Percentiles rank a stretch among this genome's conserved stretches.
These are phyloP conservation scores for Dryadomyces quercus-mongolicae DNA, from an alignment of 2,329 filamentous ascomycete genomes.

Conservation along the genomic window DNA sequence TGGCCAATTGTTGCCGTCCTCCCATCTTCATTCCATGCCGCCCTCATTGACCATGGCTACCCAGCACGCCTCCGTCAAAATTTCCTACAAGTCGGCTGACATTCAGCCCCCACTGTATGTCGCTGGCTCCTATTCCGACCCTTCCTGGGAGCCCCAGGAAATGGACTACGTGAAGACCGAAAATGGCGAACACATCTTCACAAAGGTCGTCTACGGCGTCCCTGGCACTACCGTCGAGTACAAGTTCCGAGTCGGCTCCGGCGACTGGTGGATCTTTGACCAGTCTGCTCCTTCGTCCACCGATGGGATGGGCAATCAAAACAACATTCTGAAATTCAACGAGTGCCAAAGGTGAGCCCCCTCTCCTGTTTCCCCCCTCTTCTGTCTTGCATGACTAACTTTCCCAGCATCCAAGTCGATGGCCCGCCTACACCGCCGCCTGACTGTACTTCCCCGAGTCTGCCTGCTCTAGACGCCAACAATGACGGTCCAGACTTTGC, in stretches of 20 bases:
- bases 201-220: slow-evolving; percentile 39
- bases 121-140: slow-evolving; percentile 55
- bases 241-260: slow-evolving; percentile 57
- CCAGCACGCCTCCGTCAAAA: slow-evolving; percentile 32
- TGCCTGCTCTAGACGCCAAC: not conserved
- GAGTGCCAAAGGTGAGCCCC: slow-evolving; percentile 7
- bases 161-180: slow-evolving; percentile 44
- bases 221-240: slow-evolving; percentile 55
- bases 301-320: slow-evolving; percentile 34
- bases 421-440: slow-evolving; percentile 11
- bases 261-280: slow-evolving; percentile 60
- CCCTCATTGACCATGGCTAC: slow-evolving; percentile 19
- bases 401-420: not conserved
- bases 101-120: slow-evolving; percentile 57
- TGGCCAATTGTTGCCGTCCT: not conserved
- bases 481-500: not conserved
- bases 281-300: slow-evolving; percentile 41
- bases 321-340: slow-evolving; percentile 31
- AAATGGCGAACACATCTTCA: slow-evolving; percentile 45
- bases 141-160: slow-evolving; percentile 54
- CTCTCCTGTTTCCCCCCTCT: not conserved
- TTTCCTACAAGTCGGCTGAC: slow-evolving; percentile 49
- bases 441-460: slow-evolving; percentile 3
- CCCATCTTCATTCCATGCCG: not conserved
- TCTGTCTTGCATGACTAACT: not conserved